Base-by-base conservation (phyloP, 805 yeast genomes). In the Cyberlindnera sargentensis region DNA sequence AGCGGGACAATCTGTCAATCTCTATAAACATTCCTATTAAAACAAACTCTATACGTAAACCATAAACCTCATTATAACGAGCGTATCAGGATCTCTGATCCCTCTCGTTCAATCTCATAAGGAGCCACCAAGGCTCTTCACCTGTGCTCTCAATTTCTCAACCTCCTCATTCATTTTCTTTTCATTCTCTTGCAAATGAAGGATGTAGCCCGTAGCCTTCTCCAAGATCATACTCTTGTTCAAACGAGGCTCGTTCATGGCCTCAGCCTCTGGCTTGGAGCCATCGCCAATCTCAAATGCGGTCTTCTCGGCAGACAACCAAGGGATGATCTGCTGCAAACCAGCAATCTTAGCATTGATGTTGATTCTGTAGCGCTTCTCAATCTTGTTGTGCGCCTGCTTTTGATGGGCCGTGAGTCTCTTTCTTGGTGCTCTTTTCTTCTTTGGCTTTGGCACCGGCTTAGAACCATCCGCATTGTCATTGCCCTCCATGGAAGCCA, bases 311-410 rank as follows among this genome's bases (percentile, higher is more conserved):
- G 68, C 62, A 3, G 81, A 75, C 42, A 80, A 76, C 78, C 82
- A 76, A 9, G 89, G 89, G 31, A 82, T 81, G 25, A 82, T 68
- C 52, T 73, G 74, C 56, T 80, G 85, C 42, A 82, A 62, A 29
- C 79, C 78, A 4, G 84, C 84, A 44, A 82, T 82, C 58, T 80
- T 82, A 9, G 84, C 76, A 57, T 82, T 82, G 59, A 82, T 80
- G 60, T 82, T 82, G 47, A 80, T 80, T 58, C 88, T 67, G 60
- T 82, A 82, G 46, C 81, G 73, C 57, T 82, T 79, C 56, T 82
- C 89, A 48, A 82, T 80, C 61, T 76, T 78, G 64, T 82, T 82
- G 57, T 82, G 90, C 0, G 86, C 86, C 53, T 77, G 77, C 51
- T 81, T 79, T 62, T 82, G 88, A 50, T 72, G 70, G 5, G 69